Base-by-base conservation (phyloP, 2,329 filamentous ascomycete genomes). In the Neofusicoccum laricinum region DNA sequence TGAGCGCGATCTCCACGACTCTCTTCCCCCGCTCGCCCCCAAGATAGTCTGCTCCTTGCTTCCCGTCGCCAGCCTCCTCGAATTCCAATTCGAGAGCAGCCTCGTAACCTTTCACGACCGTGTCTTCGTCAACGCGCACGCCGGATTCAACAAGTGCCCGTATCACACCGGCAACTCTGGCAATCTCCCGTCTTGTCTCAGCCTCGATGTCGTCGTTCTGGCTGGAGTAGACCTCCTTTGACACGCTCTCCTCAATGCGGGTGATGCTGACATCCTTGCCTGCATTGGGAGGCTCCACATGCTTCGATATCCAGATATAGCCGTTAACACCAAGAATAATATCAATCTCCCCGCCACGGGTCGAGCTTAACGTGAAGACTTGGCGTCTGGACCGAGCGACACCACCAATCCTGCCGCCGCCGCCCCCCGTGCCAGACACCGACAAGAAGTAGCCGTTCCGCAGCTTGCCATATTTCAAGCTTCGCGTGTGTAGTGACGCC, bases 321-420 rank as follows among this genome's bases (percentile, higher is more conserved):
- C 95, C 95, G 72, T 99, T 99, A 43, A 99, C 95, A 2, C 95
- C 95, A 0, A 99, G 82, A 61, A 97, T 85, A 7, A 98, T 87
- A 73, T 97, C 92, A 32, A 99, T 86, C 53, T 88, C 86, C 67
- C 88, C 89, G 12, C 53, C 63, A 38, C 84, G 81, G 65, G 78
- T 71, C 38, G 83, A 79, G 66, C 89, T 86, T 70, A 96, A 81
- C 0, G 92, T 95, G 85, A 95, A 97, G 45, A 95, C 89, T 80
- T 99, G 95, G 64, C 93, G 82, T 70, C 94, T 86, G 25, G 89
- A 87, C 61, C 95, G 83, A 34, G 96, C 92, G 1, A 98, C 93
- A 48, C 93, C 93, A 2, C 88, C 89, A 5, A 84, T 76, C 12
- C 51, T 61, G 4, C 66, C 64, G 3, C 75, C 67, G 17, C 81